These are phyloP conservation scores for Cyclospora cayetanensis DNA, from an alignment of 169 alveolate species.

Conservation along the genomic window DNA sequence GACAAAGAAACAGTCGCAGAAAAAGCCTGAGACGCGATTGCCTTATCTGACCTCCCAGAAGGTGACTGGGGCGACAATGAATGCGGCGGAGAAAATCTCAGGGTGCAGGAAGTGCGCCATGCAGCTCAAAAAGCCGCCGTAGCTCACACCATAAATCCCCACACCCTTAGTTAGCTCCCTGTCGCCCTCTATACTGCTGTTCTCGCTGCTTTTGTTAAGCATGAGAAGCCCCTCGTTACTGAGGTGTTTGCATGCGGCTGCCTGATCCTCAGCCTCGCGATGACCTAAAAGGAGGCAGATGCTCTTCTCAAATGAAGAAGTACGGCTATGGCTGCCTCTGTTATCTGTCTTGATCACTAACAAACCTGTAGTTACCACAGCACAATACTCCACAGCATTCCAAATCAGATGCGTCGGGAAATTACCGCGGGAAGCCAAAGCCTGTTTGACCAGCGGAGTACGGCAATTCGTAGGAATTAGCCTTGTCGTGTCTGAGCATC, in stretches of 20 bases:
- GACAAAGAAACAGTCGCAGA: neutral
- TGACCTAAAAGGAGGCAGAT: slow-evolving; percentile 21
- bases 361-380: too few species aligned
- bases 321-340: slow-evolving; percentile 23
- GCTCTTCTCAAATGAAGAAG: slow-evolving; percentile 51
- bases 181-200: neutral
- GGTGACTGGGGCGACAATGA: slow-evolving; percentile 63
- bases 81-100: slow-evolving; percentile 37
- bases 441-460: too few species aligned
- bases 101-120: slow-evolving; percentile 49
- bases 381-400: too few species aligned
- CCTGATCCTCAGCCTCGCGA: slow-evolving; percentile 30
- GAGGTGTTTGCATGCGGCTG: slow-evolving; percentile 12
- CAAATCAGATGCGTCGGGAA: too few species aligned
- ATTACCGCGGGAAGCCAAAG: too few species aligned
- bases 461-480: too few species aligned
- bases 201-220: slow-evolving; percentile 18
- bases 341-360: slow-evolving; percentile 63
- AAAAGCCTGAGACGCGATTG: neutral
- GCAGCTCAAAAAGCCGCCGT: slow-evolving; percentile 60
- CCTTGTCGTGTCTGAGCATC: too few species aligned
- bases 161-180: slow-evolving; percentile 15
- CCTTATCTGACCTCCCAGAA: slow-evolving; percentile 44
- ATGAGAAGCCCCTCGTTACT: neutral
- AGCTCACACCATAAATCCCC: slow-evolving; percentile 60